Evolutionary conservation across 805 yeast genomes (phyloP).

Genomic region (Candida parachauliodes): DNA sequence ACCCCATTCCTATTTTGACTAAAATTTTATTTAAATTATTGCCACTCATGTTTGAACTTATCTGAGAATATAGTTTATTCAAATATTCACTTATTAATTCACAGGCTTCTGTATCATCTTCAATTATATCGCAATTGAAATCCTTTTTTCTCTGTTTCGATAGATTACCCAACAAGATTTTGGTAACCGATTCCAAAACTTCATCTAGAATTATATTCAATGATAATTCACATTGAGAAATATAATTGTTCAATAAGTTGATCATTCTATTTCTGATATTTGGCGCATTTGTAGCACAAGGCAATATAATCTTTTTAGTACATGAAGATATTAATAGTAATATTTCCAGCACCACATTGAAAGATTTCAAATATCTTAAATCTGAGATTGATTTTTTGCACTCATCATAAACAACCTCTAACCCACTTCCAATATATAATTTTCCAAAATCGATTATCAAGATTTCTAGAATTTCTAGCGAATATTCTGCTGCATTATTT

Average conservation of each 20-base stretch:
- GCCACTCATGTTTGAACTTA: conserved; percentile 31
- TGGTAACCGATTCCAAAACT: conserved; percentile 49
- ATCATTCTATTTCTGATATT: conserved; percentile 56
- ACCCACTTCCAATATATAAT: conserved; percentile 67
- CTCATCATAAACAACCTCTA: conserved; percentile 62
- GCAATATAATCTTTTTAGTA: conserved; percentile 70
- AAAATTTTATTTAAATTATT: conserved; percentile 50
- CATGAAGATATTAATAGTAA: conserved; percentile 66
- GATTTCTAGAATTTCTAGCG: conserved; percentile 64
- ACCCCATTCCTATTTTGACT: conserved; percentile 52
- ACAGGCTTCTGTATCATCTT: conserved; percentile 71
- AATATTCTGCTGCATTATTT: conserved; percentile 54
- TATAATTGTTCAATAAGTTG: conserved; percentile 56
- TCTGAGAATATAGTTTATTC: conserved; percentile 35
- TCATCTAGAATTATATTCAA: conserved; percentile 62
- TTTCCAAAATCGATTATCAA: conserved; percentile 68
- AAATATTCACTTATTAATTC: conserved; percentile 57
- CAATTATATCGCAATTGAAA: conserved; percentile 44
- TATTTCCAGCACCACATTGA: conserved; percentile 55
- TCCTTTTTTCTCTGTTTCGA: conserved; percentile 75
- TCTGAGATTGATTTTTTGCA: conserved; percentile 38
- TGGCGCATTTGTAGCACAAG: conserved; percentile 63
- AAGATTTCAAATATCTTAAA: conserved; percentile 46
- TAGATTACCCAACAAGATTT: conserved; percentile 43
- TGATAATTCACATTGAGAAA: conserved; percentile 60